phyloP scores from a whole-genome alignment of 345 rosid genomes.

The Arabis hirsuta region DNA sequence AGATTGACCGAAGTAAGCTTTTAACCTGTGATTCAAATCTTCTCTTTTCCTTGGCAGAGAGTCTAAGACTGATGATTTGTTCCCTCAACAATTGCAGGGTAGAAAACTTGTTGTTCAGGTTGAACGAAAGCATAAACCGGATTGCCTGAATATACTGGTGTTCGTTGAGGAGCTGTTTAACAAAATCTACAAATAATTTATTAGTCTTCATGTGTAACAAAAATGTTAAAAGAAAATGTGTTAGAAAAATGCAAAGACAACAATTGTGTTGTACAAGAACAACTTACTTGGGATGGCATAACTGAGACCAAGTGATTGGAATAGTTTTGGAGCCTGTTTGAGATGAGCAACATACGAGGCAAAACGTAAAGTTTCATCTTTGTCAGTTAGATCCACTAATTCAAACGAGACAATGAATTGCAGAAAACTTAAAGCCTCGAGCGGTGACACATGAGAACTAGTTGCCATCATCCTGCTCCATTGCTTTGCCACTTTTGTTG shows the following conservation, averaged over 20 bases:
- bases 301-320: slow-evolving; percentile 33
- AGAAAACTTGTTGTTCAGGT: slow-evolving; percentile 17
- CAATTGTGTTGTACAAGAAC: not conserved
- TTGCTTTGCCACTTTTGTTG: slow-evolving; percentile 26
- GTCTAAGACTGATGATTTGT: slow-evolving; percentile 31
- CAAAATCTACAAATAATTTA: slow-evolving; percentile 24
- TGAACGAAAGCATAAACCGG: slow-evolving; percentile 30
- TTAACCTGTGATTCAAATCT: slow-evolving; percentile 30
- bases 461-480: slow-evolving; percentile 32
- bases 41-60: slow-evolving; percentile 18
- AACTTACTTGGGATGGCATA: slow-evolving; percentile 29
- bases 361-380: not conserved
- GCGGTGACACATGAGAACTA: slow-evolving; percentile 5
- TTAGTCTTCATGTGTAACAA: slow-evolving; percentile 9
- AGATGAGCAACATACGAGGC: slow-evolving; percentile 26
- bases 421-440: slow-evolving; percentile 36
- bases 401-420: slow-evolving; percentile 37
- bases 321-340: slow-evolving; percentile 40
- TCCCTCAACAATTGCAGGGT: slow-evolving; percentile 19
- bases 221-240: slow-evolving; percentile 2
- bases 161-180: not conserved
- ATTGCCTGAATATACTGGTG: slow-evolving; percentile 19
- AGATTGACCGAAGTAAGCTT: slow-evolving; percentile 13
- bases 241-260: not conserved
- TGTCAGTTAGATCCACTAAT: not conserved